Percentiles rank a stretch among this genome's conserved stretches.
These are phyloP conservation scores for Trichophyton mentagrophytes DNA, from an alignment of 2,329 filamentous ascomycete genomes.

Conservation along the genomic window DNA sequence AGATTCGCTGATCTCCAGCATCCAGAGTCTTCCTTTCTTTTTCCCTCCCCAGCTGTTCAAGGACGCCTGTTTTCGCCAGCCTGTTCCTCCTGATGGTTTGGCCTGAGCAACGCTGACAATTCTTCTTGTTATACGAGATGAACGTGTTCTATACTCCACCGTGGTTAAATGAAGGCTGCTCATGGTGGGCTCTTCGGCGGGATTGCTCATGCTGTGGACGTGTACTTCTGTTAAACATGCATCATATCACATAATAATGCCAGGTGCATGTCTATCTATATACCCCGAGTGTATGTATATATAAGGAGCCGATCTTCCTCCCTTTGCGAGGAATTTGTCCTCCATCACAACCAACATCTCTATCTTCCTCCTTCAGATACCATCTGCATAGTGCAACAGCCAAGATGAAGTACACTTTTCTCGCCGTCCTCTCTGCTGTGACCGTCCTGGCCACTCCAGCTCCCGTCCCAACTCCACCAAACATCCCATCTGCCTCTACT, in stretches of 20 bases:
- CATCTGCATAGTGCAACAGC: neutral
- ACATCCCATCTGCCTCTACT: slow-evolving; percentile 47
- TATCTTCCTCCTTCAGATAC: neutral
- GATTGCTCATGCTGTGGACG: neutral
- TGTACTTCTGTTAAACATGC: neutral
- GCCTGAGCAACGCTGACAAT: neutral
- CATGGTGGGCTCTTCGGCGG: neutral
- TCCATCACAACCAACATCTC: neutral
- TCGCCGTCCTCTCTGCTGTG: slow-evolving; percentile 13
- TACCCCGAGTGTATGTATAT: neutral
- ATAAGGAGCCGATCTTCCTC: neutral
- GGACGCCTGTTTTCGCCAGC: neutral
- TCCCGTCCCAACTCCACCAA: slow-evolving; percentile 38
- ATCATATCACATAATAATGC: neutral
- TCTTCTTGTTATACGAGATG: neutral
- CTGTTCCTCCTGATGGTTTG: neutral
- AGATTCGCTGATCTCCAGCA: neutral
- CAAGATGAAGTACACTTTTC: slow-evolving; percentile 5
- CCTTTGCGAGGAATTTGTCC: neutral
- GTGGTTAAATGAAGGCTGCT: neutral
- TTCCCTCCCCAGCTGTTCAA: neutral
- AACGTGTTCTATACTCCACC: neutral
- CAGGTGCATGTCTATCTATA: neutral
- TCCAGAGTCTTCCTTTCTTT: neutral
- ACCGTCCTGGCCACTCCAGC: slow-evolving; percentile 14